Evolutionary conservation across 1,139 yeast species (phyloP), one percentile per base, ranked within the genome.

Genomic region (Suhomyces kunorum): DNA sequence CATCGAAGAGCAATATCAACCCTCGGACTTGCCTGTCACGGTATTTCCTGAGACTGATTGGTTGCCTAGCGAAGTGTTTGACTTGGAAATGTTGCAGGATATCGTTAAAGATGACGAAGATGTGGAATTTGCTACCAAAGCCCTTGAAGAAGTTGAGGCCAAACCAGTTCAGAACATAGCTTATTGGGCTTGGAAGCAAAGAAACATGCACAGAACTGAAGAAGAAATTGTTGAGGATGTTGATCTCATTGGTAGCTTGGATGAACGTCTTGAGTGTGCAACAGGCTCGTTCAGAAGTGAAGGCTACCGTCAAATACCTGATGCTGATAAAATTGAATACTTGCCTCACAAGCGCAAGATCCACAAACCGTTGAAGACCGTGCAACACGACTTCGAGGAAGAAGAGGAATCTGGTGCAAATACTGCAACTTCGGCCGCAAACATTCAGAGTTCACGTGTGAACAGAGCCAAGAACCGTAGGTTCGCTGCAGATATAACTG

Each of bases 391-490:
- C 40, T 80, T 73, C 26, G 83, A 78, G 8, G 78, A 75, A 14
- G 74, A 68, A 14, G 46, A 45, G 4, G 44, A 41, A 7, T 57
- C 61, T 13, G 54, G 61, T 5, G 63, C 55, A 28, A 51, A 56
- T 5, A 59, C 53, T 35, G 57, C 34, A 17, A 38, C 14, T 23
- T 29, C 34, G 16, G 40, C 28, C n/a, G 34, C 42, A 14, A 28
- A 35, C 26, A 38, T 71, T 13, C 83, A 81, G 44, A 82, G 87
- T 43, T 87, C 96, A 3, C 80, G 97, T 54, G 87, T 86, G 43
- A 88, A 87, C 56, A 77, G 97, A 51, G 95, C 95, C 17, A 84
- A 85, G 50, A 88, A 88, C 53, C 78, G 98, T 63, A 76, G 97
- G 45, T 82, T 88, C 57, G 96, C 89, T 1, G 96, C 95, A 8